Conservation (phyloP, 108 stramenopile species). For the Asterionellopsis glacialis region DNA sequence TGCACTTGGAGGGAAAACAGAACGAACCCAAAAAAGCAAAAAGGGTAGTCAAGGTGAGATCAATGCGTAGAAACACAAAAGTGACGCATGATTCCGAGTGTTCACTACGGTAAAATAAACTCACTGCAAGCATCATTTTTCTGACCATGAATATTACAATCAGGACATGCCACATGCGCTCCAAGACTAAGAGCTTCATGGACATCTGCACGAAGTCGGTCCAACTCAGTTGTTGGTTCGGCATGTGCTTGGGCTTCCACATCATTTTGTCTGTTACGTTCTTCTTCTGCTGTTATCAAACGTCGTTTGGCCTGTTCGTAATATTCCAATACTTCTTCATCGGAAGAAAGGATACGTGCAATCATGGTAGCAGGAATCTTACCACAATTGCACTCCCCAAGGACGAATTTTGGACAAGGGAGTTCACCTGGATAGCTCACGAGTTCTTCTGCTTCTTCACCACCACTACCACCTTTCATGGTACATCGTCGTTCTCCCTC, state of each 20-base stretch:
- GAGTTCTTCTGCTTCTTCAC: background rate
- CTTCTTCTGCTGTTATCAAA: background rate
- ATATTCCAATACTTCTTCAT: background rate
- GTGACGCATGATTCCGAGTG: no score
- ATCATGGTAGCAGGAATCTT: background rate
- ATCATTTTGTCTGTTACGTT: background rate
- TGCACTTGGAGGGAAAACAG: background rate
- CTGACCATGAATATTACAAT: background rate
- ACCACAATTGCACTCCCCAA: background rate
- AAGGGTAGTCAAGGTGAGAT: no score
- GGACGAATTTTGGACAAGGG: background rate
- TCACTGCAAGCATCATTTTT: conserved; percentile 4
- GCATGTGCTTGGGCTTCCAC: background rate
- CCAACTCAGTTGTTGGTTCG: background rate
- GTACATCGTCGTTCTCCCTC: background rate
- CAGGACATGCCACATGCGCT: background rate
- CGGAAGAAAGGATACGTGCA: background rate
- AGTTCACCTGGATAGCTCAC: background rate
- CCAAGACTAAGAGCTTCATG: background rate
- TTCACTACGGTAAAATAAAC: no score
- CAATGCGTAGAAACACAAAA: no score
- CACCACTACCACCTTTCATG: no score
- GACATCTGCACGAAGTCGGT: background rate
- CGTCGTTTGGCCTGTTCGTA: background rate
- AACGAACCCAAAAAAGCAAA: no score